A percentile compares a stretch with the other conserved stretches of the same genome.
Evolutionary conservation across 2,329 filamentous ascomycete species (phyloP).

Genomic region (Verticillium nonalfalfae): DNA sequence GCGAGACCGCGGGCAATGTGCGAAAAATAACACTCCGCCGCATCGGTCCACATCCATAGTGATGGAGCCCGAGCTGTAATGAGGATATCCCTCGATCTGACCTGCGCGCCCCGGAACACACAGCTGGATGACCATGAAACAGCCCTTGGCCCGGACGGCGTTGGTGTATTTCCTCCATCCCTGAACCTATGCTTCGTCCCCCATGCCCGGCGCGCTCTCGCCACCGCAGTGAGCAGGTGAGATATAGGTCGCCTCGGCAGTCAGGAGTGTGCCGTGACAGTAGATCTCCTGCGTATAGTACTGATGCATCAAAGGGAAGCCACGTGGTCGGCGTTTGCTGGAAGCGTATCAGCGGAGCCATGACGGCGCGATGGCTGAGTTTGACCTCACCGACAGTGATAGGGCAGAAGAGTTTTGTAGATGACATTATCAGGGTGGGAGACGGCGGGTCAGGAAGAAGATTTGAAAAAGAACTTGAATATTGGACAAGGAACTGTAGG

Average conservation of each 20-base stretch:
- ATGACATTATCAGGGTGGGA: background rate
- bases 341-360: constrained; percentile 16
- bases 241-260: constrained; percentile 38
- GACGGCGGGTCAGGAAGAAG: too few relatives aligned
- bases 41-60: too few relatives aligned
- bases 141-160: constrained; percentile 52
- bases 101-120: constrained; percentile 55
- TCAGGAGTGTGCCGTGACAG: constrained; percentile 34
- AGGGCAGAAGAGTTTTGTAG: constrained; percentile 8
- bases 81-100: constrained; percentile 17
- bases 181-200: constrained; percentile 44
- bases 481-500: too few relatives aligned
- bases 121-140: constrained; percentile 55
- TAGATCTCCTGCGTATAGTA: constrained; percentile 39
- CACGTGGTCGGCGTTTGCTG: constrained; percentile 10
- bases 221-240: constrained; percentile 20
- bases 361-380: constrained; percentile 15
- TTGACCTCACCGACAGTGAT: constrained; percentile 13
- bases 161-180: constrained; percentile 56
- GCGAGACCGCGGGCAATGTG: constrained; percentile 47
- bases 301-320: constrained; percentile 19
- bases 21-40: constrained; percentile 40
- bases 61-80: constrained; percentile 16
- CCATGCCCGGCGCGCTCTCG: constrained; percentile 48
- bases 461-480: too few relatives aligned